Evolutionary conservation across 805 yeast genomes (phyloP), one percentile per base, ranked within the genome.

Genomic region (Yamadazyma philogaea): DNA sequence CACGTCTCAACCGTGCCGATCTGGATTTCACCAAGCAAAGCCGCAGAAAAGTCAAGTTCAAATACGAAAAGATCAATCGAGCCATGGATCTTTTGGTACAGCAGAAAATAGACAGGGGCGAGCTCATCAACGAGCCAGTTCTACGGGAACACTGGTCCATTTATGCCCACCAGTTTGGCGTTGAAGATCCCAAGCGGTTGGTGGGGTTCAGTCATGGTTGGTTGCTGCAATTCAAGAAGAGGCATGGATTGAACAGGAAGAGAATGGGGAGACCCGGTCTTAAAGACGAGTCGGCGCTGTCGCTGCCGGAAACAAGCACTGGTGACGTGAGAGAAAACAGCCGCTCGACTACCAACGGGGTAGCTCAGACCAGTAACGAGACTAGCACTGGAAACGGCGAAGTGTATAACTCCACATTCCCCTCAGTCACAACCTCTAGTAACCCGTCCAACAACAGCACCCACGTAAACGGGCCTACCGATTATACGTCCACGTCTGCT

Each of bases 121-220:
- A 74, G 48, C 75, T 77, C 1, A 66, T 79, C 17, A 75, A 72
- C 16, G 84, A 79, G 51, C 79, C 82, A 1, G 61, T 77, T 5
- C 57, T 79, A 34, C 60, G 83, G 30, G 78, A 75, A 38, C 73
- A 76, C 52, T 79, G 85, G 85, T 63, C 71, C 11, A 60, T 68
- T 22, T 76, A 67, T 51, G 84, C 82, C 2, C 73, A 73, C 43
- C 66, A 71, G 51, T 76, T 57, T 53, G 84, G 83, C 7, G 82
- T 79, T 2, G 76, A 72, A 6, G 81, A 79, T 50, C 82, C 84
- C 3, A 79, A 79, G 53, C 60, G 85, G 42, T 56, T 75, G 42
- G 70, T 67, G 20, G 67, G 72, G 12, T 79, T 78, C 48, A 74
- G 80, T 49, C 83, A 79, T 55, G 85, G 85, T 7, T 79, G 84